These are phyloP conservation scores for Hyphopichia fennica DNA, from an alignment of 1,139 yeast genomes.

Conservation along the genomic window DNA sequence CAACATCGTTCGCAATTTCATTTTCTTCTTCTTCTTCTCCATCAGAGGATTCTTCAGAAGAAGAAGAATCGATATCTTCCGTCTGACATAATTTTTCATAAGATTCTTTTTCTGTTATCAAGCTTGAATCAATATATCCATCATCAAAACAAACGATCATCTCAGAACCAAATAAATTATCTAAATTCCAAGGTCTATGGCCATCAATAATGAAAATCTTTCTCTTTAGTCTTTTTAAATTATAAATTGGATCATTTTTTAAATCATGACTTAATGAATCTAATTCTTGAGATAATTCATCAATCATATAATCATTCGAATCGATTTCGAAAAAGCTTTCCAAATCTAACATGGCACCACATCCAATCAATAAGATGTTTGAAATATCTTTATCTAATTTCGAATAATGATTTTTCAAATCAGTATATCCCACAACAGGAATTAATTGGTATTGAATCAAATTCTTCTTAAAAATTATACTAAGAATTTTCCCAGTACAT, in stretches of 20 bases:
- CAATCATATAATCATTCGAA: constrained; percentile 38
- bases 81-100: constrained; percentile 48
- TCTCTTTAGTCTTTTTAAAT: constrained; percentile 15
- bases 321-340: constrained; percentile 75
- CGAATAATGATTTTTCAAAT: constrained; percentile 61
- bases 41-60: constrained; percentile 15
- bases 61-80: constrained; percentile 22
- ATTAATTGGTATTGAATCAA: constrained; percentile 84
- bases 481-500: constrained; percentile 80
- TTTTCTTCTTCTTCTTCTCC: constrained; percentile 33
- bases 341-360: constrained; percentile 93
- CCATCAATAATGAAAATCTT: constrained; percentile 82
- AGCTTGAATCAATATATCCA: constrained; percentile 64
- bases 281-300: constrained; percentile 5
- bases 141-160: constrained; percentile 85
- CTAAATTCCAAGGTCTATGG: constrained; percentile 95
- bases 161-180: constrained; percentile 85
- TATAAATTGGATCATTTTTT: background rate
- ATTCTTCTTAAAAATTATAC: constrained; percentile 72
- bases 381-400: constrained; percentile 74
- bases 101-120: constrained; percentile 54
- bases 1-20: constrained; percentile 26
- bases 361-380: constrained; percentile 80
- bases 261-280: constrained; percentile 8
- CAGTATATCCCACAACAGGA: constrained; percentile 93